Evolutionary conservation across 2,329 filamentous ascomycete species (phyloP).

Genomic region (Tolypocladium guangdongense): DNA sequence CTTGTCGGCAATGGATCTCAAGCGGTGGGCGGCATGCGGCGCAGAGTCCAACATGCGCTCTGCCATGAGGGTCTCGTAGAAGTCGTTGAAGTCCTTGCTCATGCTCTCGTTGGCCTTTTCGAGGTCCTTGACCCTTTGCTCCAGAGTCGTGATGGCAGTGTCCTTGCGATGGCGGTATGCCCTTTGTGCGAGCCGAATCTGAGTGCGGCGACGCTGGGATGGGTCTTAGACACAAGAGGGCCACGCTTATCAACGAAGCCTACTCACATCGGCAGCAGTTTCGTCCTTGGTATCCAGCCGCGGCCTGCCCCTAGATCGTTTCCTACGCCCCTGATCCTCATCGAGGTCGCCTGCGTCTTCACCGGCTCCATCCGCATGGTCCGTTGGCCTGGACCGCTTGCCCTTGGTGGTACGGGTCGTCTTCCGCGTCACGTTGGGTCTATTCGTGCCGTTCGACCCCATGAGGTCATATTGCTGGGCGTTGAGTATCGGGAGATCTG

Average conservation of each 20-base stretch:
- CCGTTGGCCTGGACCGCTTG: conserved; percentile 13
- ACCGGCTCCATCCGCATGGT: neutral
- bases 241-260: neutral
- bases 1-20: conserved; percentile 45
- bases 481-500: neutral
- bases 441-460: no score
- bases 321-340: conserved; percentile 36
- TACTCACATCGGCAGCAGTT: conserved; percentile 68
- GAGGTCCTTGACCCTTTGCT: conserved; percentile 59
- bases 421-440: neutral
- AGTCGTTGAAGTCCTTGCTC: conserved; percentile 56
- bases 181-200: conserved; percentile 77
- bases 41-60: conserved; percentile 46
- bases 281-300: conserved; percentile 67
- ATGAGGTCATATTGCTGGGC: neutral
- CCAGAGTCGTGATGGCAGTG: conserved; percentile 62
- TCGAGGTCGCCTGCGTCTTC: conserved; percentile 14
- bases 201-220: conserved; percentile 63
- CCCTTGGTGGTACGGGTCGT: neutral
- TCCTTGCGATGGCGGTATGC: conserved; percentile 82
- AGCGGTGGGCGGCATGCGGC: conserved; percentile 44
- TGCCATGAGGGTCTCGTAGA: conserved; percentile 51
- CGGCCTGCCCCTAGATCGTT: conserved; percentile 61
- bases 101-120: conserved; percentile 61
- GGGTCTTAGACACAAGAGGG: neutral